Conservation (phyloP, 2,329 filamentous ascomycete species). For the Botrytis tulipae region DNA sequence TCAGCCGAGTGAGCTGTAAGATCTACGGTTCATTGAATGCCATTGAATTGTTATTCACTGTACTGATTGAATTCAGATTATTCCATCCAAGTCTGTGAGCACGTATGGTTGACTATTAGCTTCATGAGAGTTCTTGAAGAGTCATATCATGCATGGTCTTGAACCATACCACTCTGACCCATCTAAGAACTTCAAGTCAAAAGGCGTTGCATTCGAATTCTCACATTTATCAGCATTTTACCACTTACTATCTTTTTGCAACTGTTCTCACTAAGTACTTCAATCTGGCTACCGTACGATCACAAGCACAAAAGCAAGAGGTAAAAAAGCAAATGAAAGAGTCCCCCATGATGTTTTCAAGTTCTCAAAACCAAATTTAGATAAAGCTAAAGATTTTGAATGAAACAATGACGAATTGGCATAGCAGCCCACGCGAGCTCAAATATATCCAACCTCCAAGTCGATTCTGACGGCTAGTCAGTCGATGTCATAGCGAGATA, state of each 20-base stretch:
- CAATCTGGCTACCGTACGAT: not conserved
- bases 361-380: not conserved
- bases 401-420: too few relatives aligned
- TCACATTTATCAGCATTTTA: not conserved
- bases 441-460: not conserved
- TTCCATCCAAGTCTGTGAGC: not conserved
- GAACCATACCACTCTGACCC: not conserved
- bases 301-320: not conserved
- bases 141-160: not conserved
- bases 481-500: not conserved
- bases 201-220: not conserved
- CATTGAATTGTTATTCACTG: not conserved
- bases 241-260: not conserved
- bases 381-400: not conserved
- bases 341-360: not conserved
- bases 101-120: not conserved
- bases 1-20: not conserved
- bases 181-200: not conserved
- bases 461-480: not conserved
- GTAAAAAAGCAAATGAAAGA: not conserved
- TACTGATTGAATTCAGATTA: not conserved
- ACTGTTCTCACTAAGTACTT: not conserved
- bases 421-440: not conserved
- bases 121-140: not conserved
- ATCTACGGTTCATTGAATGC: fast-evolving